phyloP scores from a whole-genome alignment of 176 grass and related monocot genomes.

The Paspalum vaginatum region DNA sequence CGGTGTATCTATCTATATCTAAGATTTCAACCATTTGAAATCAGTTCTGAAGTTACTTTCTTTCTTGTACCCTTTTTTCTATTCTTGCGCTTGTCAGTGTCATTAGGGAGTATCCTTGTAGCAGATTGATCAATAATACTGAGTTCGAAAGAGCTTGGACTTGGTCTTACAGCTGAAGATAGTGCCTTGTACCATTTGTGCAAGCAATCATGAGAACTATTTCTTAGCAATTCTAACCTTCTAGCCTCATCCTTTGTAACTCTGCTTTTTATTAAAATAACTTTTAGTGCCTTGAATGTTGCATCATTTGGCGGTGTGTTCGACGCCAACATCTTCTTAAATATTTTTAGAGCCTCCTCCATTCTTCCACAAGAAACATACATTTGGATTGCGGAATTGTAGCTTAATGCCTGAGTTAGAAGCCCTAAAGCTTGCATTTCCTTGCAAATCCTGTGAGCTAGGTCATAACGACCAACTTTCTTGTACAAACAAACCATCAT shows the following conservation, averaged over 20 bases:
- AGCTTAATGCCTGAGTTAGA: slow-evolving; percentile 64
- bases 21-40: slow-evolving; percentile 41
- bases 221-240: slow-evolving; percentile 63
- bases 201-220: slow-evolving; percentile 52
- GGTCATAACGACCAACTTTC: slow-evolving; percentile 63
- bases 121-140: slow-evolving; percentile 25
- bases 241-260: slow-evolving; percentile 50
- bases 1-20: slow-evolving; percentile 19
- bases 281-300: slow-evolving; percentile 77
- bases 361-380: slow-evolving; percentile 58
- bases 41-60: slow-evolving; percentile 10
- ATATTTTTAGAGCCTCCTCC: slow-evolving; percentile 65
- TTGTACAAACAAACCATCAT: slow-evolving; percentile 82
- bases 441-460: slow-evolving; percentile 68
- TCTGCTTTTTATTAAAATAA: slow-evolving; percentile 62
- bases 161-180: slow-evolving; percentile 49
- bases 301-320: slow-evolving; percentile 67
- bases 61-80: slow-evolving; percentile 32
- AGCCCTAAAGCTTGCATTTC: slow-evolving; percentile 83
- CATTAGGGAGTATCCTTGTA: slow-evolving; percentile 26
- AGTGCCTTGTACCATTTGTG: slow-evolving; percentile 58
- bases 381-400: slow-evolving; percentile 66
- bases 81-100: slow-evolving; percentile 2
- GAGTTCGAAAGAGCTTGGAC: slow-evolving; percentile 30
- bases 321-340: slow-evolving; percentile 73